These are phyloP conservation scores for Neopestalotiopsis sp. DNA, from an alignment of 2,329 filamentous ascomycete species.

Conservation along the genomic window DNA sequence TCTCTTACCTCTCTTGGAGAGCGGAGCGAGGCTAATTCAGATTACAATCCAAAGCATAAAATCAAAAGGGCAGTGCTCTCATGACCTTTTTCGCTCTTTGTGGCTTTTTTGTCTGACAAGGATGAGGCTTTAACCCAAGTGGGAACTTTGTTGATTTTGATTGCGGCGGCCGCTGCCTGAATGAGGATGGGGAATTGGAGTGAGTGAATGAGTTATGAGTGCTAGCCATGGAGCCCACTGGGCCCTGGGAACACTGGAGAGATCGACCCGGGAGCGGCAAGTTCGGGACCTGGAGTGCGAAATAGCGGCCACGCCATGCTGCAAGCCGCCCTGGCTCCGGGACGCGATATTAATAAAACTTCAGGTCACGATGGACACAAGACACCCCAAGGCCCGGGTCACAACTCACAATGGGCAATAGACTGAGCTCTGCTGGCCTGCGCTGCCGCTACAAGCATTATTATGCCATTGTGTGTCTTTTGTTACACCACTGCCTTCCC, in stretches of 20 bases:
- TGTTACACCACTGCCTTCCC: not conserved
- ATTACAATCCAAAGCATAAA: slow-evolving; percentile 3
- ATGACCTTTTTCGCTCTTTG: not conserved
- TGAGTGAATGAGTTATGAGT: not conserved
- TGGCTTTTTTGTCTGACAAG: slow-evolving; percentile 1
- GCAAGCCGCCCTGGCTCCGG: not conserved
- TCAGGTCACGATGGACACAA: slow-evolving; percentile 10
- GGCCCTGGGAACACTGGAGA: not conserved
- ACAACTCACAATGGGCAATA: not conserved
- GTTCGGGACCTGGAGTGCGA: not conserved
- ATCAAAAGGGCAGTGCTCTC: not conserved
- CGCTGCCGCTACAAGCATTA: too few species aligned
- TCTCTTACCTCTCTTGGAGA: not conserved
- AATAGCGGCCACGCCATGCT: slow-evolving; percentile 4
- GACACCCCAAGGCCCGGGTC: not conserved
- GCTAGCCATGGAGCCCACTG: not conserved
- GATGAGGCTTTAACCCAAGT: slow-evolving; percentile 5
- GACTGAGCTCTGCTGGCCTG: not conserved
- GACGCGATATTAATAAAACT: slow-evolving; percentile 3
- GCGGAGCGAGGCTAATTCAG: not conserved
- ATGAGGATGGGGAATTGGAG: not conserved
- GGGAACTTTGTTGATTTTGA: slow-evolving; percentile 6
- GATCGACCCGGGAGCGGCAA: slow-evolving; percentile 6
- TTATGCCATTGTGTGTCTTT: not conserved
- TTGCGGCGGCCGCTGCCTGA: not conserved